These are phyloP conservation scores for Paralagenidium karlingii DNA, from an alignment of 352 stramenopile species.

Conservation along the genomic window DNA sequence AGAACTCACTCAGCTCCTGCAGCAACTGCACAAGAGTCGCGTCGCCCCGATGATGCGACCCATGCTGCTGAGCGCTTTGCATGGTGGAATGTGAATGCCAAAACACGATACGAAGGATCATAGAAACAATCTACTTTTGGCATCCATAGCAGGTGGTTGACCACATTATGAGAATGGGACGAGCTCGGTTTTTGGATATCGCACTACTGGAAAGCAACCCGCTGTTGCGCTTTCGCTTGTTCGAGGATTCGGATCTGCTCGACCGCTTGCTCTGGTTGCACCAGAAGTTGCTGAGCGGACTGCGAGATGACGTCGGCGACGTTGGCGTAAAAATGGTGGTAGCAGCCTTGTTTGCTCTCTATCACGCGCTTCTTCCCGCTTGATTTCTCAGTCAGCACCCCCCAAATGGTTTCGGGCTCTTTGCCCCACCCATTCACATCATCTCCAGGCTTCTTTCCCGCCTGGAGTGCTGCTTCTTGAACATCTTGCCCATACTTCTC, in stretches of 20 bases:
- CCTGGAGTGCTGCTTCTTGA: constrained; percentile 44
- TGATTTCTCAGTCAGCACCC: constrained; percentile 19
- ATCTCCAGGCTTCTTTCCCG: constrained; percentile 33
- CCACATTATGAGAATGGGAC: too few relatives aligned
- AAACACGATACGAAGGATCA: too few relatives aligned
- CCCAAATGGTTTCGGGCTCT: constrained; percentile 28
- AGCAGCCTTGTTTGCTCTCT: constrained; percentile 26
- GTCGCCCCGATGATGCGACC: too few relatives aligned
- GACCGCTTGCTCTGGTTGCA: constrained; percentile 34
- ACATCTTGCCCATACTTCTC: constrained; percentile 53
- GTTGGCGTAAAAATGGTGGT: constrained; percentile 63
- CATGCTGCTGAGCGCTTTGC: too few relatives aligned
- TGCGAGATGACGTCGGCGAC: constrained; percentile 51
- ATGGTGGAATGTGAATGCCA: too few relatives aligned
- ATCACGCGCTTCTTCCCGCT: constrained; percentile 8
- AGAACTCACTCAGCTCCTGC: too few relatives aligned
- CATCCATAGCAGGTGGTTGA: too few relatives aligned
- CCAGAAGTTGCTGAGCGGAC: constrained; percentile 23
- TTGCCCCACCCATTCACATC: constrained; percentile 21
- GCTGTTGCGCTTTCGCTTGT: constrained; percentile 41
- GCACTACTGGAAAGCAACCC: constrained; percentile 1
- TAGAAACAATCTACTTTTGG: too few relatives aligned
- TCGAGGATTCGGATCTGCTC: constrained; percentile 65
- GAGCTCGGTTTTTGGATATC: too few relatives aligned
- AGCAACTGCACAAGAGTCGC: too few relatives aligned